A percentile compares a stretch with the other conserved stretches of the same genome.
These are phyloP conservation scores for Hippophae gyantsensis DNA, from an alignment of 306 rosid species.

Conservation along the genomic window DNA sequence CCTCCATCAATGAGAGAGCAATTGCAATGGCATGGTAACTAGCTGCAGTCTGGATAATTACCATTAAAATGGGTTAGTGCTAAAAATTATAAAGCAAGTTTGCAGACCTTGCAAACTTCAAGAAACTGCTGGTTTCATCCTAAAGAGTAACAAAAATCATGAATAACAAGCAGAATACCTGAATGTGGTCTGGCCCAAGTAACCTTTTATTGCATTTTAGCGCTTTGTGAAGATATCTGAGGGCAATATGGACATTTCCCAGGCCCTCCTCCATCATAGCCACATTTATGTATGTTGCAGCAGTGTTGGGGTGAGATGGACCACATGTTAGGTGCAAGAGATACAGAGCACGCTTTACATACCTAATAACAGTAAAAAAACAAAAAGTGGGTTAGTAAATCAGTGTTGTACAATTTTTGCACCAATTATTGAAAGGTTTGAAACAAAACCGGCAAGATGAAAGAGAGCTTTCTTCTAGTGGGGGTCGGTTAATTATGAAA, in stretches of 20 bases:
- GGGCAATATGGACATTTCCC: conserved; percentile 95
- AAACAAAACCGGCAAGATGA: too few relatives aligned
- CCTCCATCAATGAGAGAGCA: conserved; percentile 97
- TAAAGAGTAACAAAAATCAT: not conserved
- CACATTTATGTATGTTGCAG: conserved; percentile 96
- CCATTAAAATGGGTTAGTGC: conserved; percentile 13
- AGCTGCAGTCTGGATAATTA: conserved; percentile 82
- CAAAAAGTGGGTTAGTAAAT: not conserved
- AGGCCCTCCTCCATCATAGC: conserved; percentile 99
- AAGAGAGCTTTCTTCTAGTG: too few relatives aligned
- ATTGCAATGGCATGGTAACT: conserved; percentile 98
- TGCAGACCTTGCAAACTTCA: not conserved
- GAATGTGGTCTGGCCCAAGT: conserved; percentile 95
- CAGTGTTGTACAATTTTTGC: not conserved
- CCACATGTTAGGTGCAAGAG: conserved; percentile 97
- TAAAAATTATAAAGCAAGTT: not conserved
- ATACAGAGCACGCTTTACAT: conserved; percentile 93
- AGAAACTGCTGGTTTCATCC: not conserved
- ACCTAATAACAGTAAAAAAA: conserved; percentile 33
- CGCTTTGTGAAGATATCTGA: conserved; percentile 97
- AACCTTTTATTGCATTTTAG: conserved; percentile 87
- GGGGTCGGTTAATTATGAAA: too few relatives aligned
- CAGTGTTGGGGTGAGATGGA: conserved; percentile 98
- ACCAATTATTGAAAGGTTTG: too few relatives aligned
- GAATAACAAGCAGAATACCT: conserved; percentile 37